Evolutionary conservation across 257 asterid genomes (phyloP).

Genomic region (Jacaranda copaia): DNA sequence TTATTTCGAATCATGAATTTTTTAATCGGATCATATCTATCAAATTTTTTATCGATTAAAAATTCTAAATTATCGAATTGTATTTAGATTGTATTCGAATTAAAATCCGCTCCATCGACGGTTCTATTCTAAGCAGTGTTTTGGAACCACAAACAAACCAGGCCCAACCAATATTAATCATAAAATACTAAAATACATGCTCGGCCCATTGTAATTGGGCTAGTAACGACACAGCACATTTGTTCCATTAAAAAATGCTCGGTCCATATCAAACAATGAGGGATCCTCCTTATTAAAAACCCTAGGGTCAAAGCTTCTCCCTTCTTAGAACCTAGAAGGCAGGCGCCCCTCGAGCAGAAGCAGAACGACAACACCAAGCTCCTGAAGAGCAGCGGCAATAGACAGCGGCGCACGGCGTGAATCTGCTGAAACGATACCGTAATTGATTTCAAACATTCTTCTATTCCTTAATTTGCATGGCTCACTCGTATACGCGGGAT

Average conservation of each 20-base stretch:
- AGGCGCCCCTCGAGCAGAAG: slow-evolving; percentile 27
- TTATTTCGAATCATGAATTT: too few species aligned
- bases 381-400: slow-evolving; percentile 20
- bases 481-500: neutral
- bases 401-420: slow-evolving; percentile 40
- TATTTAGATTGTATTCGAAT: too few species aligned
- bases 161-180: too few species aligned
- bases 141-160: too few species aligned
- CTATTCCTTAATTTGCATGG: neutral
- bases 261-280: slow-evolving; percentile 34
- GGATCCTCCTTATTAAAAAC: slow-evolving; percentile 23
- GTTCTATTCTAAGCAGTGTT: too few species aligned
- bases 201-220: neutral
- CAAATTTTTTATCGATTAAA: too few species aligned
- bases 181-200: too few species aligned
- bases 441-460: neutral
- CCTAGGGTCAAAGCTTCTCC: slow-evolving; percentile 24
- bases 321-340: neutral
- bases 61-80: too few species aligned
- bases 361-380: neutral
- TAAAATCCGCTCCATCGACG: too few species aligned
- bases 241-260: neutral
- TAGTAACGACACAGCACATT: too few species aligned
- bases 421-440: slow-evolving; percentile 34
- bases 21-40: too few species aligned